Evolutionary conservation across 805 yeast genomes (phyloP).

Genomic region (Wickerhamiella vanderwaltii): DNA sequence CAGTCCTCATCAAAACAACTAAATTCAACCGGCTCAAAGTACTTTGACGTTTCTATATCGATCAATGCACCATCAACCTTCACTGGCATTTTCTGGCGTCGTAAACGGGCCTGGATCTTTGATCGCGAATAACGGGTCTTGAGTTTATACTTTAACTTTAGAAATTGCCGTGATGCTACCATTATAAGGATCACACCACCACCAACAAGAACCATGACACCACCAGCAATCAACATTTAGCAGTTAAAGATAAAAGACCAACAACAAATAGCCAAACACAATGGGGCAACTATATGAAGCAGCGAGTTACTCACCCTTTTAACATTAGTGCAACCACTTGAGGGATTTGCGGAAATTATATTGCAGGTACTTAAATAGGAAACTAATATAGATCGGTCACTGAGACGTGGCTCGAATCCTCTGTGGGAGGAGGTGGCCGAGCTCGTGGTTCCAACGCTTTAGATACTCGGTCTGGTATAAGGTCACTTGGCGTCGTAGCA

Average conservation of each 20-base stretch:
- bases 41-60: conserved; percentile 3
- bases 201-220: conserved; percentile 7
- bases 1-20: conserved; percentile 1
- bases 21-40: conserved; percentile 9
- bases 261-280: neutral
- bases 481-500: conserved; percentile 5
- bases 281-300: too few relatives aligned
- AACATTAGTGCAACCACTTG: too few relatives aligned
- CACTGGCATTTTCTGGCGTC: conserved; percentile 9
- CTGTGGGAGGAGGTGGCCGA: too few relatives aligned
- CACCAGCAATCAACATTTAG: conserved; percentile 8
- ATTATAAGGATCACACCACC: conserved; percentile 4
- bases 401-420: too few relatives aligned
- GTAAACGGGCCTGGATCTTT: neutral
- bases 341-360: too few relatives aligned
- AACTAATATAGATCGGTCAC: too few relatives aligned
- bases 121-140: neutral
- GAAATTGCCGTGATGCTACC: conserved; percentile 3
- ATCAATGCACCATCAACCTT: neutral
- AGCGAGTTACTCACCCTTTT: too few relatives aligned
- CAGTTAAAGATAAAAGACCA: neutral
- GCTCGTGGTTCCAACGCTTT: too few relatives aligned
- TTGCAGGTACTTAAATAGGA: too few relatives aligned
- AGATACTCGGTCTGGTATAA: neutral
- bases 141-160: neutral